A percentile compares a stretch with the other conserved stretches of the same genome.
Evolutionary conservation across 2,329 filamentous ascomycete species (phyloP).

Genomic region (Neonectria neomacrospora): DNA sequence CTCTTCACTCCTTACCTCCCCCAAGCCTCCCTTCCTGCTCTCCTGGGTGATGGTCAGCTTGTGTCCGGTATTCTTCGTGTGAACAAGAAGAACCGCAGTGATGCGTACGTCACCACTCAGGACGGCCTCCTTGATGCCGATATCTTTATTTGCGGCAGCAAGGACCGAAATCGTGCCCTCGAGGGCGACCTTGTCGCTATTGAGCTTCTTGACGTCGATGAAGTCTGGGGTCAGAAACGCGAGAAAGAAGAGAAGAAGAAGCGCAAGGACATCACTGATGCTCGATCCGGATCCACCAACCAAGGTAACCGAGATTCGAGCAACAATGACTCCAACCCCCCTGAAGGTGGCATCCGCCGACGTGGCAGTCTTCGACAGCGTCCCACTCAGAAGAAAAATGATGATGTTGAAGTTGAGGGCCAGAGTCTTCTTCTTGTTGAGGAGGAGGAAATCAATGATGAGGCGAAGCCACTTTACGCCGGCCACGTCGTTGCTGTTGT

Average conservation of each 20-base stretch:
- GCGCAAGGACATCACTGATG: conserved; percentile 97
- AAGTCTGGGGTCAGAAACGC: conserved; percentile 98
- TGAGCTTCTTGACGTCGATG: conserved; percentile 95
- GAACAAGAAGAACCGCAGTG: conserved; percentile 99
- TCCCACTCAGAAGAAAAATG: conserved; percentile 99
- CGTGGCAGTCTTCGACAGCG: conserved; percentile 96
- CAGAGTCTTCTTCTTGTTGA: conserved; percentile 97
- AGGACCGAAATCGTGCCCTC: conserved; percentile 95
- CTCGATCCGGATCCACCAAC: conserved; percentile 79
- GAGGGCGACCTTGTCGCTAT: conserved; percentile 96
- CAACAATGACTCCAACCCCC: conserved; percentile 70
- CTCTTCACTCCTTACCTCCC: conserved; percentile 98
- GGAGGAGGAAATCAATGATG: conserved; percentile 98
- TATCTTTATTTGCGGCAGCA: conserved; percentile 99
- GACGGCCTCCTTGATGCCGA: conserved; percentile 92
- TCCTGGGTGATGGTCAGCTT: conserved; percentile 90
- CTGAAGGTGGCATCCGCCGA: conserved; percentile 88
- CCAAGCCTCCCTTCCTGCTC: conserved; percentile 90
- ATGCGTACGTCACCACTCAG: conserved; percentile 94
- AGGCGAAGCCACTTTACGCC: conserved; percentile 96
- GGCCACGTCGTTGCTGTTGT: conserved; percentile 98
- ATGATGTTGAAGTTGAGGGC: conserved; percentile 98
- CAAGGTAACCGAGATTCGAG: conserved; percentile 74
- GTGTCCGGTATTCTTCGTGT: conserved; percentile 96
- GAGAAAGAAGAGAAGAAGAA: conserved; percentile 99